These are phyloP conservation scores for Pythium aristosporum DNA, from an alignment of 352 stramenopile genomes.

Conservation along the genomic window DNA sequence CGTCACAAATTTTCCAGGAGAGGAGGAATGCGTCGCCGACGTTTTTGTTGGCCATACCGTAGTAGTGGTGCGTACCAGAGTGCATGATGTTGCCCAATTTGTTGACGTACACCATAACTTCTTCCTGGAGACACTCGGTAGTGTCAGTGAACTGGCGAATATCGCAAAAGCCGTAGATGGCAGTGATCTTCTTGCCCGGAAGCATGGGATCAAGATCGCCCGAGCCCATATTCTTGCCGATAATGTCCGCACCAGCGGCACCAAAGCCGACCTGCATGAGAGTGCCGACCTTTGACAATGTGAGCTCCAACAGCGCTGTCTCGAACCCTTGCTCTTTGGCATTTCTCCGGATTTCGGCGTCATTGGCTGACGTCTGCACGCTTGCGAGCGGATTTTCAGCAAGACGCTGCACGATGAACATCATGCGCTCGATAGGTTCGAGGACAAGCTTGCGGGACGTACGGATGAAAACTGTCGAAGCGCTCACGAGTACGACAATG, in stretches of 20 bases:
- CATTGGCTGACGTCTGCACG: constrained; percentile 62
- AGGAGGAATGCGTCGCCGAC: constrained; percentile 93
- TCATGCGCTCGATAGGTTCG: constrained; percentile 91
- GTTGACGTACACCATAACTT: constrained; percentile 93
- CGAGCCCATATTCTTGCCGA: constrained; percentile 85
- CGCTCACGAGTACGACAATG: constrained; percentile 76
- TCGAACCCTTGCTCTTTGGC: constrained; percentile 79
- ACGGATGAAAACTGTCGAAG: constrained; percentile 81
- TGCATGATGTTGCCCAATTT: constrained; percentile 90
- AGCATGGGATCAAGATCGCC: constrained; percentile 88
- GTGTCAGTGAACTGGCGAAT: constrained; percentile 94
- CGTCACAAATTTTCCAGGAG: constrained; percentile 92
- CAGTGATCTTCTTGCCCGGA: constrained; percentile 89
- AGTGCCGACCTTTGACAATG: constrained; percentile 76
- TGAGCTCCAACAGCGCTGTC: constrained; percentile 81
- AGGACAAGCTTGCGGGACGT: constrained; percentile 84
- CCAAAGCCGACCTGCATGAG: constrained; percentile 87
- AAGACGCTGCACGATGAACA: constrained; percentile 85
- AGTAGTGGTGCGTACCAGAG: constrained; percentile 81
- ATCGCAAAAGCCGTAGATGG: constrained; percentile 94
- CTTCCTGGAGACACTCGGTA: constrained; percentile 89
- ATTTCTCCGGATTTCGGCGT: constrained; percentile 71
- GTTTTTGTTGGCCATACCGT: constrained; percentile 89
- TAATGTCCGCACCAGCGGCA: constrained; percentile 77
- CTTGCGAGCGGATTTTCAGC: constrained; percentile 87